Conservation (phyloP, 1,139 yeast genomes). For the Taphrina betulina region DNA sequence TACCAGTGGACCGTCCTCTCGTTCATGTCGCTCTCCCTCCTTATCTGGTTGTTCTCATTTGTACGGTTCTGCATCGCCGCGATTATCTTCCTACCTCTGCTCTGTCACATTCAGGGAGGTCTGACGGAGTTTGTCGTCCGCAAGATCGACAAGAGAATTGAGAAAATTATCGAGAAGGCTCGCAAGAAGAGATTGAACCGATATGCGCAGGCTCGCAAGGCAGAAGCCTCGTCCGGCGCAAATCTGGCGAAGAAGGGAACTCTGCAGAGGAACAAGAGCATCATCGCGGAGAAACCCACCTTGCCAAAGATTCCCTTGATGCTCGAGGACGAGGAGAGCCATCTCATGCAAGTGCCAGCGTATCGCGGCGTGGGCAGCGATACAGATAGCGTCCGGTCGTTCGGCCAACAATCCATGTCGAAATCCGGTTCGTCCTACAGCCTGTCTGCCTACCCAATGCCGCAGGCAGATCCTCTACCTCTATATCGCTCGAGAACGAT, state of each 20-base stretch:
- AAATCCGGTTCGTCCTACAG: conserved; percentile 10
- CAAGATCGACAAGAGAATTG: conserved; percentile 57
- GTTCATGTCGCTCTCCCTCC: conserved; percentile 71
- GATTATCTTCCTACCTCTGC: conserved; percentile 57
- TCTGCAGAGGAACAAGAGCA: conserved; percentile 14
- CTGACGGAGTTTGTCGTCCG: conserved; percentile 61
- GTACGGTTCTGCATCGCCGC: conserved; percentile 60
- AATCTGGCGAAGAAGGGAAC: conserved; percentile 9
- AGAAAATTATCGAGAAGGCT: conserved; percentile 52
- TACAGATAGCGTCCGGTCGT: conserved; percentile 9
- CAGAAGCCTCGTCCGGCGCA: background rate
- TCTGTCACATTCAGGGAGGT: conserved; percentile 48
- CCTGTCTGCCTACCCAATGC: conserved; percentile 14
- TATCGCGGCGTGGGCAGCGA: conserved; percentile 6
- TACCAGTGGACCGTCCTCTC: conserved; percentile 69
- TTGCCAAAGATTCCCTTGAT: conserved; percentile 9
- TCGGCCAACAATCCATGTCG: conserved; percentile 5
- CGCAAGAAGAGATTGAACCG: conserved; percentile 44
- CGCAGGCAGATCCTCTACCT: conserved; percentile 14
- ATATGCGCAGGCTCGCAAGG: conserved; percentile 23
- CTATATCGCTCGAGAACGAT: conserved; percentile 17
- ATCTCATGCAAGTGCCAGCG: background rate
- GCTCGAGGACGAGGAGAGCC: conserved; percentile 10
- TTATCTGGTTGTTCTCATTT: conserved; percentile 73
- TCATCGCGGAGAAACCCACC: conserved; percentile 23